Evolutionary conservation across 1,284 basidiomycete genomes (phyloP).

Genomic region (Cystobasidium sp.): DNA sequence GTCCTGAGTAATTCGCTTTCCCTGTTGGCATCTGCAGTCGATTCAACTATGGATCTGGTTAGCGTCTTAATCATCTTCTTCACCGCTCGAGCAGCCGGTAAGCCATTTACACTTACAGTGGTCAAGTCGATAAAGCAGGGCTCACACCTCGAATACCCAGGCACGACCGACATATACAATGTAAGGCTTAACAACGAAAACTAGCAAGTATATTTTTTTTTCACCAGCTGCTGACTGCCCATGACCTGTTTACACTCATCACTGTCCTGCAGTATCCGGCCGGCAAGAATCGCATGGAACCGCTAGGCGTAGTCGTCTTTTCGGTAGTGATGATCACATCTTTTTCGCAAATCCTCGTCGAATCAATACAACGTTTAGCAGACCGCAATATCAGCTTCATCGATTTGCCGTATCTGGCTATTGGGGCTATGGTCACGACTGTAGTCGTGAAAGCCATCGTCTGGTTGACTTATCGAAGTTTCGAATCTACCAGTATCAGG

Average conservation of each 20-base stretch:
- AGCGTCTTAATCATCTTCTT: slow-evolving; percentile 59
- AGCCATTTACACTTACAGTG: background rate
- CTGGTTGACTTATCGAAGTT: slow-evolving; percentile 58
- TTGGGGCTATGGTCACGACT: slow-evolving; percentile 62
- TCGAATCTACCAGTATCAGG: slow-evolving; percentile 56
- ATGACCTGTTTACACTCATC: slow-evolving; percentile 48
- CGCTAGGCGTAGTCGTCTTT: slow-evolving; percentile 59
- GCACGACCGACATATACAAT: slow-evolving; percentile 15
- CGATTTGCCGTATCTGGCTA: slow-evolving; percentile 55
- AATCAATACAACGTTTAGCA: slow-evolving; percentile 59
- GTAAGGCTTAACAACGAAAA: background rate
- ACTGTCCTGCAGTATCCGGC: slow-evolving; percentile 59
- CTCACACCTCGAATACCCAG: background rate
- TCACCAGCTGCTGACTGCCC: slow-evolving; percentile 43
- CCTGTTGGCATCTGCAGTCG: slow-evolving; percentile 63
- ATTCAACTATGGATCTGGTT: slow-evolving; percentile 63
- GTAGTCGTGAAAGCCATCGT: slow-evolving; percentile 62
- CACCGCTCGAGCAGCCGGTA: slow-evolving; percentile 47
- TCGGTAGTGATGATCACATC: slow-evolving; percentile 62
- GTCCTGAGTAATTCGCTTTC: slow-evolving; percentile 64
- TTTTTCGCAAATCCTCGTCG: slow-evolving; percentile 59
- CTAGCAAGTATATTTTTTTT: background rate
- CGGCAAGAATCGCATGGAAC: slow-evolving; percentile 62
- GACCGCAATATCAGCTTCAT: slow-evolving; percentile 52
- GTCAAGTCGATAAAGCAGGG: too few relatives aligned